Evolutionary conservation across 139 green algal genomes (phyloP).

Genomic region (Chlorella sp.): DNA sequence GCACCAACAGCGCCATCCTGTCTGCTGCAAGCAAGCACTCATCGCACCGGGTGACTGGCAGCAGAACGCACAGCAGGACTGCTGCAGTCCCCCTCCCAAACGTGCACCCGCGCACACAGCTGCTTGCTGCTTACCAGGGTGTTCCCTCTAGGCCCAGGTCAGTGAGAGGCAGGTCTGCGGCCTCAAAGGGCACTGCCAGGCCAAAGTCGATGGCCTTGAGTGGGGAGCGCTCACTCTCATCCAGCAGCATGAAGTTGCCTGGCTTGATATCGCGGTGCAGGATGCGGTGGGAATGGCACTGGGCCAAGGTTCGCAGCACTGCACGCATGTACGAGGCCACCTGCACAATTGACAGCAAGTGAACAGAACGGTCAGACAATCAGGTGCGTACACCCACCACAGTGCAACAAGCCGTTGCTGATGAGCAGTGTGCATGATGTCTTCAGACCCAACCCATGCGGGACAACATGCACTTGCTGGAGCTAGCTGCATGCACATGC

Average conservation of each 20-base stretch:
- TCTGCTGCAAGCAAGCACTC: not conserved
- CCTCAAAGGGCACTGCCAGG: slow-evolving; percentile 37
- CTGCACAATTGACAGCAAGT: too few relatives aligned
- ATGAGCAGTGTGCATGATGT: too few relatives aligned
- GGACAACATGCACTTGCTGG: too few relatives aligned
- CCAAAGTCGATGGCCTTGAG: slow-evolving; percentile 80
- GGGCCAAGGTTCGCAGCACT: slow-evolving; percentile 54
- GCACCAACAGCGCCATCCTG: too few relatives aligned
- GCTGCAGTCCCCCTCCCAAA: not conserved
- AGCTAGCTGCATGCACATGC: too few relatives aligned
- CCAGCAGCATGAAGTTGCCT: slow-evolving; percentile 76
- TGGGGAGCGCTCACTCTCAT: slow-evolving; percentile 25
- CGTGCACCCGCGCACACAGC: not conserved
- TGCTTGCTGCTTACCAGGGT: not conserved
- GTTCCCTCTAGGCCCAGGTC: slow-evolving; percentile 6
- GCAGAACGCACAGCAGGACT: not conserved
- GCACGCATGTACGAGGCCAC: slow-evolving; percentile 51
- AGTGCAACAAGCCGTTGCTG: too few relatives aligned
- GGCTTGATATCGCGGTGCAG: slow-evolving; percentile 79
- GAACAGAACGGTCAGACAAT: not conserved
- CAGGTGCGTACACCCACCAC: too few relatives aligned
- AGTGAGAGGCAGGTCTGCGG: slow-evolving; percentile 1
- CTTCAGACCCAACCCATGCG: too few relatives aligned
- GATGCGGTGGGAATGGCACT: slow-evolving; percentile 25
- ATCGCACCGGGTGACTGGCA: not conserved